phyloP scores from a whole-genome alignment of 352 stramenopile species.

The Globisporangium nunn region DNA sequence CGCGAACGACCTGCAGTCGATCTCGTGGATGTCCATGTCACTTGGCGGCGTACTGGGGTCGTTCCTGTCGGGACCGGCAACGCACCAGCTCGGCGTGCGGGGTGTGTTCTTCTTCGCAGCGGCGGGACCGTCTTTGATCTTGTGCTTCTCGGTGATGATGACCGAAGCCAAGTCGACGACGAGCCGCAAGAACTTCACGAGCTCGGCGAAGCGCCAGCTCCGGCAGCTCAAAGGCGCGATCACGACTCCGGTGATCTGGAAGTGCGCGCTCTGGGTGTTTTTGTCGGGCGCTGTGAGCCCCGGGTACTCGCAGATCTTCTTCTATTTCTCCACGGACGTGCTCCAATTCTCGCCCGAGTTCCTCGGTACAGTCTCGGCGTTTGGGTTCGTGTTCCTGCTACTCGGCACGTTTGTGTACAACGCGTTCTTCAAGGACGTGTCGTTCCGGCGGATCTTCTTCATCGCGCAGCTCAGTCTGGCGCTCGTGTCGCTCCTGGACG shows the following conservation, averaged over 20 bases:
- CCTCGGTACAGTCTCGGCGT: slow-evolving; percentile 80
- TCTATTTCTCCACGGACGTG: slow-evolving; percentile 95
- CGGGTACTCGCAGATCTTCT: slow-evolving; percentile 91
- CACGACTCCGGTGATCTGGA: slow-evolving; percentile 89
- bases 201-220: slow-evolving; percentile 44
- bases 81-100: slow-evolving; percentile 86
- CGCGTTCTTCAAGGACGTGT: slow-evolving; percentile 82
- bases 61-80: slow-evolving; percentile 88
- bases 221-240: slow-evolving; percentile 73
- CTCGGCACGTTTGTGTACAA: slow-evolving; percentile 82
- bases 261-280: slow-evolving; percentile 95
- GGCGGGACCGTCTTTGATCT: slow-evolving; percentile 84
- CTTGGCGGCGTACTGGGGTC: slow-evolving; percentile 90
- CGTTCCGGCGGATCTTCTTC: slow-evolving; percentile 92
- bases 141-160: slow-evolving; percentile 86
- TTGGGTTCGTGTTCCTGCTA: slow-evolving; percentile 76
- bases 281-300: slow-evolving; percentile 91
- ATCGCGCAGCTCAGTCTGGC: slow-evolving; percentile 76
- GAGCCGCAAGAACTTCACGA: slow-evolving; percentile 38
- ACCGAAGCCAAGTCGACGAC: slow-evolving; percentile 63
- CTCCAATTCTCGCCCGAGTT: slow-evolving; percentile 94
- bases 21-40: slow-evolving; percentile 93
- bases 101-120: slow-evolving; percentile 92
- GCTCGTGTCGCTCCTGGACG: slow-evolving; percentile 63
- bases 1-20: slow-evolving; percentile 90